Conservation (phyloP, 2,329 filamentous ascomycete genomes). For the Colletotrichum sp. region DNA sequence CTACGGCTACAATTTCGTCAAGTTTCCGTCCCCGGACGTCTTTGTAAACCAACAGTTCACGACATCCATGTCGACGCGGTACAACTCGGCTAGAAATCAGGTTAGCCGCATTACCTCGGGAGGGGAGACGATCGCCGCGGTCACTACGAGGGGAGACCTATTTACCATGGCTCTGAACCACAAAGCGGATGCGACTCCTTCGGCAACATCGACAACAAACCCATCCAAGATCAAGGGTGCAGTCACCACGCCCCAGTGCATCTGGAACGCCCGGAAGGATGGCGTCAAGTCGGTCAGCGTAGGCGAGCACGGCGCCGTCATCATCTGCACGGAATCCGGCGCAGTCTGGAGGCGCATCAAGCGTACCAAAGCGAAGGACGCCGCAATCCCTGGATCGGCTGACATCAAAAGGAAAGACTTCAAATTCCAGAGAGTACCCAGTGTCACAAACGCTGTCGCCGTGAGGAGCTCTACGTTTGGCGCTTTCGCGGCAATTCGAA, state of each 20-base stretch:
- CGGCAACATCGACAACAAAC: slow-evolving; percentile 82
- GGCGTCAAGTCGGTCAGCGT: slow-evolving; percentile 87
- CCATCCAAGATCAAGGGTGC: slow-evolving; percentile 88
- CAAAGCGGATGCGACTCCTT: slow-evolving; percentile 64
- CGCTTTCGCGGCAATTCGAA: slow-evolving; percentile 85
- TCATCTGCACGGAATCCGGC: slow-evolving; percentile 89
- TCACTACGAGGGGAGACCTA: slow-evolving; percentile 84
- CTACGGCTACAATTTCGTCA: slow-evolving; percentile 91
- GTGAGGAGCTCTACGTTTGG: slow-evolving; percentile 90
- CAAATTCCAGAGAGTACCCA: slow-evolving; percentile 92
- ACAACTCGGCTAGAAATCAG: slow-evolving; percentile 68
- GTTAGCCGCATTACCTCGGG: slow-evolving; percentile 82
- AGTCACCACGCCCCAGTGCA: slow-evolving; percentile 76
- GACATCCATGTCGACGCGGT: slow-evolving; percentile 68
- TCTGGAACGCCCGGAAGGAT: slow-evolving; percentile 90
- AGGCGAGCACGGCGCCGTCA: slow-evolving; percentile 91
- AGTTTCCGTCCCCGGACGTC: slow-evolving; percentile 76
- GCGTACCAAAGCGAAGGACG: slow-evolving; percentile 79
- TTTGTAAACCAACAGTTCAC: slow-evolving; percentile 74
- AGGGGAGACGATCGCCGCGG: slow-evolving; percentile 88
- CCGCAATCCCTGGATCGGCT: slow-evolving; percentile 47
- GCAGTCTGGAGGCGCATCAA: slow-evolving; percentile 92
- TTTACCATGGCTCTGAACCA: slow-evolving; percentile 83
- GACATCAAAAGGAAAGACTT: slow-evolving; percentile 82
- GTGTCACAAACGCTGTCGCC: slow-evolving; percentile 81